These are phyloP conservation scores for Vachellia pachyceras DNA, from an alignment of 306 rosid genomes.

Conservation along the genomic window DNA sequence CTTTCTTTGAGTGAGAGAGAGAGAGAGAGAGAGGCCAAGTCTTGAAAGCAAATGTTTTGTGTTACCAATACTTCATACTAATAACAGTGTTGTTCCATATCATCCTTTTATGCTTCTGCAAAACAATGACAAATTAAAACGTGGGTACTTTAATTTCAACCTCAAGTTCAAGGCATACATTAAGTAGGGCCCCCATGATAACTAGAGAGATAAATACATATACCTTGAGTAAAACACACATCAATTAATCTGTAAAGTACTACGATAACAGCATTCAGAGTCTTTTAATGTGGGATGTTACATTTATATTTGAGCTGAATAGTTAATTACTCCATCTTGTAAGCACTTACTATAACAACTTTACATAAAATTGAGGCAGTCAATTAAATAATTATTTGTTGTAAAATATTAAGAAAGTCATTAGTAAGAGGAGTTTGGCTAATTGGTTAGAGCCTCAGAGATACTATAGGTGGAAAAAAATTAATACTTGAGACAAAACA, in stretches of 20 bases:
- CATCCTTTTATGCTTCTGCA: conserved; percentile 35
- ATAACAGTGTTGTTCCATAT: background rate
- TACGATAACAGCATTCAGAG: background rate
- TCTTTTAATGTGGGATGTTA: background rate
- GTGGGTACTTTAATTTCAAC: background rate
- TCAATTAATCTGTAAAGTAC: too few species aligned
- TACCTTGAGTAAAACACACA: too few species aligned
- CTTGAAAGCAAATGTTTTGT: background rate
- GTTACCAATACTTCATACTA: background rate
- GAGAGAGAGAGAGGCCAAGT: background rate
- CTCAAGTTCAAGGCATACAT: background rate
- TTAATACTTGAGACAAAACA: too few species aligned
- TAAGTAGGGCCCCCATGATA: too few species aligned
- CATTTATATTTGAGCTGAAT: background rate
- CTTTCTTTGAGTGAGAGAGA: conserved; percentile 7
- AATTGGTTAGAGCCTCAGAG: too few species aligned
- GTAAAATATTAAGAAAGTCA: too few species aligned
- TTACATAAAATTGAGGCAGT: too few species aligned
- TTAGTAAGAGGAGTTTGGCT: background rate
- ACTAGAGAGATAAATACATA: too few species aligned
- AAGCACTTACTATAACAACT: background rate
- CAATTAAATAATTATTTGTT: too few species aligned
- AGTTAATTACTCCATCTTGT: too few species aligned
- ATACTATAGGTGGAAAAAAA: background rate
- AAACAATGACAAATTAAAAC: background rate